Evolutionary conservation across 2,329 filamentous ascomycete species (phyloP).

Genomic region (Dryadomyces quercivorus): DNA sequence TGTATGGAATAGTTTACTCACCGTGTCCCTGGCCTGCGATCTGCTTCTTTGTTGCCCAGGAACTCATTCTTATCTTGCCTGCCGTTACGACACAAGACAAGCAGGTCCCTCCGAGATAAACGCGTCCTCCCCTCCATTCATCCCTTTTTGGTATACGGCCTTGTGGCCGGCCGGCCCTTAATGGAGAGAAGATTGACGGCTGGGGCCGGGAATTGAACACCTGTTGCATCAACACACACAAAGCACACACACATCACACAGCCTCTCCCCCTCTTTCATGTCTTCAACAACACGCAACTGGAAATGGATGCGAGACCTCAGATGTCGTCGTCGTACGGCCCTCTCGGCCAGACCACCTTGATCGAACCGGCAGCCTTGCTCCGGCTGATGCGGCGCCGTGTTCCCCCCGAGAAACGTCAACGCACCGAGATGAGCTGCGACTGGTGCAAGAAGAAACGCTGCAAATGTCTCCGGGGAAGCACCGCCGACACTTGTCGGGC

Average conservation of each 20-base stretch:
- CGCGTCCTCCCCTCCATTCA: background rate
- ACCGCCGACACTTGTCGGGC: constrained; percentile 11
- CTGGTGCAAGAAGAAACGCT: constrained; percentile 14
- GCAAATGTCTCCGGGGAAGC: constrained; percentile 12
- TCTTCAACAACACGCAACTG: background rate
- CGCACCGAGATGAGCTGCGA: constrained; percentile 14
- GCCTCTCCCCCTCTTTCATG: background rate
- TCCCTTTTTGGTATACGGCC: too few species aligned
- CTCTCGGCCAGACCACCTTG: constrained; percentile 1
- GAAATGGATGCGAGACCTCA: background rate
- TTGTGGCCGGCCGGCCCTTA: background rate
- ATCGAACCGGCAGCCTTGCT: constrained; percentile 8
- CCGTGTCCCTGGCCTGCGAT: background rate
- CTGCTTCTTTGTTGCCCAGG: background rate
- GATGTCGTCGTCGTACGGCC: background rate
- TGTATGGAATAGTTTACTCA: background rate
- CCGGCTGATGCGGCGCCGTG: constrained; percentile 12
- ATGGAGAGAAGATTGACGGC: background rate
- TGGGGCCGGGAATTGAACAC: background rate
- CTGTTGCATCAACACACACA: background rate
- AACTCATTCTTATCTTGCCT: background rate
- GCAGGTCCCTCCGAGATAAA: background rate
- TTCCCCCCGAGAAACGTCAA: constrained; percentile 13
- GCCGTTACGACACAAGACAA: background rate
- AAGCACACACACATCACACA: too few species aligned